Percentiles rank a stretch among this genome's conserved stretches.
Evolutionary conservation across 495 filamentous ascomycete genomes (phyloP).

Genomic region (Daldinia bambusicola): DNA sequence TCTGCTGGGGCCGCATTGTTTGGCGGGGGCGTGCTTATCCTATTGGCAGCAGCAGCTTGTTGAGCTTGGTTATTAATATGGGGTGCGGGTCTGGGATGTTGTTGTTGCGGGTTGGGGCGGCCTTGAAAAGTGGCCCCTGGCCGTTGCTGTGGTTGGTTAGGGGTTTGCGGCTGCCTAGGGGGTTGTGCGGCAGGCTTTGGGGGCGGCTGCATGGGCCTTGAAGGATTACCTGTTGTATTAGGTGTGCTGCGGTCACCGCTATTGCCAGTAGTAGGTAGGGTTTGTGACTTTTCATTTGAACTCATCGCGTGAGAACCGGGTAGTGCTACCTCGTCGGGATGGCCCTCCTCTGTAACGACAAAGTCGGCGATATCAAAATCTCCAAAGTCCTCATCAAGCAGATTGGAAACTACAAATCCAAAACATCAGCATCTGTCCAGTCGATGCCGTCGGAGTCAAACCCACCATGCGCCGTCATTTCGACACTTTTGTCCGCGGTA

Average conservation of each 20-base stretch:
- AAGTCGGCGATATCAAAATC: slow-evolving; percentile 83
- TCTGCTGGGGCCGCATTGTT: slow-evolving; percentile 32
- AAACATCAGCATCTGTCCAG: slow-evolving; percentile 47
- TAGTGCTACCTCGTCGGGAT: slow-evolving; percentile 72
- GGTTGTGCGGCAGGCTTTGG: slow-evolving; percentile 44
- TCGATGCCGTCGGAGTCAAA: slow-evolving; percentile 47
- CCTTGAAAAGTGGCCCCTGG: slow-evolving; percentile 41
- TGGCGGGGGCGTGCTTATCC: slow-evolving; percentile 38
- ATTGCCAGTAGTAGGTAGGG: slow-evolving; percentile 29
- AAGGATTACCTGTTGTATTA: slow-evolving; percentile 25
- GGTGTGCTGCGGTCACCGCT: slow-evolving; percentile 46
- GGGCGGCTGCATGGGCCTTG: slow-evolving; percentile 52
- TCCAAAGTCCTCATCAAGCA: slow-evolving; percentile 45
- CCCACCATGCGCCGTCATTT: slow-evolving; percentile 40
- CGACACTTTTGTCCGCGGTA: slow-evolving; percentile 44
- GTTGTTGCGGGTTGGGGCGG: slow-evolving; percentile 46
- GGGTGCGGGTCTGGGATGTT: slow-evolving; percentile 46
- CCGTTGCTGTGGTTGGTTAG: slow-evolving; percentile 49
- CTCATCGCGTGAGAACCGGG: slow-evolving; percentile 38
- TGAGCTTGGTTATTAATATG: slow-evolving; percentile 50
- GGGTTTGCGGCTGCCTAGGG: slow-evolving; percentile 51
- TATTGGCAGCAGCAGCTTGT: slow-evolving; percentile 43
- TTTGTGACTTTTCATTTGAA: slow-evolving; percentile 43
- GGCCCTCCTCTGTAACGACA: slow-evolving; percentile 63
- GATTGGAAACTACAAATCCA: slow-evolving; percentile 44